Conservation (phyloP, 2,329 filamentous ascomycete genomes). For the Hymenoscyphus repandus region DNA sequence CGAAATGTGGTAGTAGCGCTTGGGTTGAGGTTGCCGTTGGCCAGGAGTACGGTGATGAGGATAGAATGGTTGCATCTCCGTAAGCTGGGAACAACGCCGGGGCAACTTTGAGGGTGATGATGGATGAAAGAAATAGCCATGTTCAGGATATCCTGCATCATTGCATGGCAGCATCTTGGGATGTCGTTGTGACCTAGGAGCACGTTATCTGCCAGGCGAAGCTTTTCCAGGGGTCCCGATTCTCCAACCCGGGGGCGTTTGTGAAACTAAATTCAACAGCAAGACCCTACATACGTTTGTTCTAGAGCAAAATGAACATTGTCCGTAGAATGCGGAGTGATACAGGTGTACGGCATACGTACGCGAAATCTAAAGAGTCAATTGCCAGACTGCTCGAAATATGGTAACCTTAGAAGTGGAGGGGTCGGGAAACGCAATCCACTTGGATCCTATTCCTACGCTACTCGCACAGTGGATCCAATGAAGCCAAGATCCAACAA, state of each 20-base stretch:
- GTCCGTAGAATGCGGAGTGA: neutral
- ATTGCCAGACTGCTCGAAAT: too few species aligned
- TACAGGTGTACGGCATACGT: neutral
- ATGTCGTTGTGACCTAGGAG: neutral
- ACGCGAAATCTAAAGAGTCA: too few species aligned
- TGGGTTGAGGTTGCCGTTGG: neutral
- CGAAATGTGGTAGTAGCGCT: neutral
- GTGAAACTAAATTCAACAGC: neutral
- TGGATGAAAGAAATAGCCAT: neutral
- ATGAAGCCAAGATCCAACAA: too few species aligned
- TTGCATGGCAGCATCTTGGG: neutral
- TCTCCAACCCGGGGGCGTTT: neutral
- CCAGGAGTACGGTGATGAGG: too few species aligned
- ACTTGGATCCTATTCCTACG: too few species aligned
- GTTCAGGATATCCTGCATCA: neutral
- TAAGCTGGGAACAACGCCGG: too few species aligned
- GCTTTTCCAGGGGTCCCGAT: neutral
- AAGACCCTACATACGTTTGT: neutral
- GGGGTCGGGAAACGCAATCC: too few species aligned
- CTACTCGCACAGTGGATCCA: too few species aligned
- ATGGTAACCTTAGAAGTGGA: too few species aligned
- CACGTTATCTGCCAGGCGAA: neutral
- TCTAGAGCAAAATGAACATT: neutral
- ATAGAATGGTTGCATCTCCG: too few species aligned
- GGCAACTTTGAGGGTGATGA: too few species aligned